phyloP scores from a whole-genome alignment of 1,284 basidiomycete genomes.

The Ceratobasidium papillatum region DNA sequence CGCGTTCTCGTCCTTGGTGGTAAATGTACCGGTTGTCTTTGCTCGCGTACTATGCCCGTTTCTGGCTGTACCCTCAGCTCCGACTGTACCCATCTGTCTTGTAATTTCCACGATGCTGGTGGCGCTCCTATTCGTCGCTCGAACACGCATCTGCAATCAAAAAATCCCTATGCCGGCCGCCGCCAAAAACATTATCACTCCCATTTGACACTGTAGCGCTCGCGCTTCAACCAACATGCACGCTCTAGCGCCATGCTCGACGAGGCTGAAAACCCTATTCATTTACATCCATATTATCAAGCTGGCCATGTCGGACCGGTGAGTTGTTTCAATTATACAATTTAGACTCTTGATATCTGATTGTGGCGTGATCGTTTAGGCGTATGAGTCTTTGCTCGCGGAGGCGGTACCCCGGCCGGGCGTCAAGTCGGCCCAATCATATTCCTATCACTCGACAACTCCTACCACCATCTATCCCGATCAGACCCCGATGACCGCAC shows the following conservation, averaged over 20 bases:
- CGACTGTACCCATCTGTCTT: background rate
- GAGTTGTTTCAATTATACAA: background rate
- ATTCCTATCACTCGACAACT: background rate
- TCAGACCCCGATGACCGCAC: background rate
- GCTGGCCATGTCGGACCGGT: conserved; percentile 12
- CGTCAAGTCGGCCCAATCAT: background rate
- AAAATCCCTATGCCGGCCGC: conserved; percentile 2
- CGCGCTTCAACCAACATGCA: conserved; percentile 10
- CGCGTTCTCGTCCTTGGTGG: conserved; percentile 11
- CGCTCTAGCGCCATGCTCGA: background rate
- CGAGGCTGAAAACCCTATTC: background rate
- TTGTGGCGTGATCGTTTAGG: background rate
- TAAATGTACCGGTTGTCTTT: conserved; percentile 14
- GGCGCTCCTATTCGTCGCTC: conserved; percentile 4
- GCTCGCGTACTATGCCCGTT: background rate
- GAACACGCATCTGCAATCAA: conserved; percentile 21
- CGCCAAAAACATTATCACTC: background rate
- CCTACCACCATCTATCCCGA: too few species aligned
- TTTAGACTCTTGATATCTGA: background rate
- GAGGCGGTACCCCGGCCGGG: conserved; percentile 6
- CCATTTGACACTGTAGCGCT: background rate
- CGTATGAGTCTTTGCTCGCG: conserved; percentile 6
- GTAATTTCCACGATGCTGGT: background rate
- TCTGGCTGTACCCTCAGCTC: background rate
- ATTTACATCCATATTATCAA: background rate